A percentile compares a stretch with the other conserved stretches of the same genome.
phyloP scores from a whole-genome alignment of 148 eudicot genomes.

The Arctostaphylos glauca region DNA sequence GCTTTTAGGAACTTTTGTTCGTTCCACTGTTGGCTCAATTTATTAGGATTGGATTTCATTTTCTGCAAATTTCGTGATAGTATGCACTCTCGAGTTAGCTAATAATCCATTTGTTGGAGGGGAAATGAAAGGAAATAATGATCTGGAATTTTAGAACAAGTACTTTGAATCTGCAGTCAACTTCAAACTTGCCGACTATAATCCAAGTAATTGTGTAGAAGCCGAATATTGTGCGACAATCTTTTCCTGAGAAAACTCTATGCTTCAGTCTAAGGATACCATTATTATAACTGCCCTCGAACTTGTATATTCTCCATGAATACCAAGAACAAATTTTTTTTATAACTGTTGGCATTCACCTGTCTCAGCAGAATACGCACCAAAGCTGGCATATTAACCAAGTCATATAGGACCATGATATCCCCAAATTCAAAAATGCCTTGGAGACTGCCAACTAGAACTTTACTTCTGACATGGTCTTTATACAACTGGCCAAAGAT shows the following conservation, averaged over 20 bases:
- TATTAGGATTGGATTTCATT: background rate
- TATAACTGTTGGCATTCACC: background rate
- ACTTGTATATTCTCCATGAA: background rate
- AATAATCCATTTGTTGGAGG: background rate
- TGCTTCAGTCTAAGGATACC: background rate
- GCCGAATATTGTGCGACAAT: background rate
- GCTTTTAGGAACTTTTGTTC: background rate
- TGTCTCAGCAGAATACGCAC: background rate
- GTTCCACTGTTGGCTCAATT: background rate
- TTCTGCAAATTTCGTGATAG: background rate
- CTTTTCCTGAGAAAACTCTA: background rate
- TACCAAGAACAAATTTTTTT: background rate
- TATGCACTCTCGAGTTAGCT: background rate
- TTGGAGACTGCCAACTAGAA: background rate
- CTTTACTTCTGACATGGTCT: background rate
- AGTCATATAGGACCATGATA: background rate
- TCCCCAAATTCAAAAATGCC: background rate
- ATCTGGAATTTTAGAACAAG: background rate
- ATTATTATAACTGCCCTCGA: background rate
- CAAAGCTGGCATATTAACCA: background rate
- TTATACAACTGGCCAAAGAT: background rate
- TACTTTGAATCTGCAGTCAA: background rate
- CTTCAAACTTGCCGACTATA: background rate
- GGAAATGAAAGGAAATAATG: background rate
- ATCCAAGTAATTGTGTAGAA: background rate